Evolutionary conservation across 768 basidiomycete genomes (phyloP).

Genomic region (Daedalea quercina): DNA sequence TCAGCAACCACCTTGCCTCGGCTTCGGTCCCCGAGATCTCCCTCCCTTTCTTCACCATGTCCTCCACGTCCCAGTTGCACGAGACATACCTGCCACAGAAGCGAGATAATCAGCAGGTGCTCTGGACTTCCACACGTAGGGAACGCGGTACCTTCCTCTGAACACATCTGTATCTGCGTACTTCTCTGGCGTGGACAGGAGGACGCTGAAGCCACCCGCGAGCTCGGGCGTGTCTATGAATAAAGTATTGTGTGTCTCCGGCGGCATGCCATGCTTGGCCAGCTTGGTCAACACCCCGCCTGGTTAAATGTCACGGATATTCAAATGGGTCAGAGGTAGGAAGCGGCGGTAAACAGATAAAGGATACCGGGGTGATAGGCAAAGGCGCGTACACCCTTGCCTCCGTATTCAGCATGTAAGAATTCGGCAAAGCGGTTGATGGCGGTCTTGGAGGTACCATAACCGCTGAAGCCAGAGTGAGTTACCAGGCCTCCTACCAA

Average conservation of each 20-base stretch:
- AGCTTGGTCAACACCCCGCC: not conserved
- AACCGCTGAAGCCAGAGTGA: not conserved
- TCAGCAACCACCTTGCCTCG: not conserved
- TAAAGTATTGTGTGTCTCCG: not conserved
- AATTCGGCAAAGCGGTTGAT: conserved; percentile 5
- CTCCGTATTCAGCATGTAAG: conserved; percentile 4
- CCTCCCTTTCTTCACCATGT: not conserved
- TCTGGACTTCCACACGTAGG: not conserved
- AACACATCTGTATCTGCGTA: not conserved
- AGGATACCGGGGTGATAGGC: not conserved
- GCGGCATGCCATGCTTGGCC: not conserved
- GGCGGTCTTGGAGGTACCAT: conserved; percentile 2
- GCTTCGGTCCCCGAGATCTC: not conserved
- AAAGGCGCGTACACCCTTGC: conserved; percentile 3
- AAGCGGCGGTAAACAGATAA: too few relatives aligned
- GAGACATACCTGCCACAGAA: not conserved
- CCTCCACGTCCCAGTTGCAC: not conserved
- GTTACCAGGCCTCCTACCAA: not conserved
- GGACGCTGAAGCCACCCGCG: not conserved
- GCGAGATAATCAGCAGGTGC: too few relatives aligned
- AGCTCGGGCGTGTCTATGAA: not conserved
- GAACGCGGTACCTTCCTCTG: not conserved
- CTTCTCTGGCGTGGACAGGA: not conserved
- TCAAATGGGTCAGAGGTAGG: not conserved
- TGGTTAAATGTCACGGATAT: not conserved